Base-by-base conservation (phyloP, 2,329 filamentous ascomycete species). In the Knoxdaviesia proteae region DNA sequence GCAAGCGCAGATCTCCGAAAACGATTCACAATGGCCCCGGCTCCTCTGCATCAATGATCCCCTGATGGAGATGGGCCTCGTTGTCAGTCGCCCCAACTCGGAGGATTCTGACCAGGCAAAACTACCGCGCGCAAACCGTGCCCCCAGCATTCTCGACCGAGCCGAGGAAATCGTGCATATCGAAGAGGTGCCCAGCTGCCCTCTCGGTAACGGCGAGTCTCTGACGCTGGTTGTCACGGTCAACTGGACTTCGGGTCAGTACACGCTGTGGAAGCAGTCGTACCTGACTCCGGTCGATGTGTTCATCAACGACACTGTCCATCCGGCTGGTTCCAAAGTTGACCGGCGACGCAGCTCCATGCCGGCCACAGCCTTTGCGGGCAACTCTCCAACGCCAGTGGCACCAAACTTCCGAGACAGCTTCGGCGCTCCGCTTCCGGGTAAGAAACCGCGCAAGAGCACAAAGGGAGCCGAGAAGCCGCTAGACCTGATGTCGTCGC, bases 21-120 rank as follows among this genome's bases (percentile, higher is more conserved):
- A 20, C 20, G 20, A 20, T 20, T 68, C 70, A 2, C 74, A 76
- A 41, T 75, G 81, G 63, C 81, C 82, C 1, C 69, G 84, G 32
- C 62, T 94, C 0, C 87, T 92, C 49, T 84, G 80, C 31, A 65
- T 98, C 40, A 86, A 80, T 3, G 84, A 93, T 53, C 88, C 88
- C 2, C 64, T 94, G 44, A 71, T 83, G 3, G 87, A 94, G 50
- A 68, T 94, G 52, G 88, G 87, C 1, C 62, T 94, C 38, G 75
- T 94, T 11, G 81, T 90, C 10, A 71, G 72, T 5, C 64, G 69
- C 40, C 60, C 68, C 2, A 66, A 71, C 11, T 60, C 60, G 36
- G 51, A 54, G 38, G 49, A 47, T 39, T 47, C 48, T 6, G 45
- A 42, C 11, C 56, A 54, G 41, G 47, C 44, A 11, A 44, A 49